These are phyloP conservation scores for Aspergillus sp. DNA, from an alignment of 2,329 filamentous ascomycete genomes.

Conservation along the genomic window DNA sequence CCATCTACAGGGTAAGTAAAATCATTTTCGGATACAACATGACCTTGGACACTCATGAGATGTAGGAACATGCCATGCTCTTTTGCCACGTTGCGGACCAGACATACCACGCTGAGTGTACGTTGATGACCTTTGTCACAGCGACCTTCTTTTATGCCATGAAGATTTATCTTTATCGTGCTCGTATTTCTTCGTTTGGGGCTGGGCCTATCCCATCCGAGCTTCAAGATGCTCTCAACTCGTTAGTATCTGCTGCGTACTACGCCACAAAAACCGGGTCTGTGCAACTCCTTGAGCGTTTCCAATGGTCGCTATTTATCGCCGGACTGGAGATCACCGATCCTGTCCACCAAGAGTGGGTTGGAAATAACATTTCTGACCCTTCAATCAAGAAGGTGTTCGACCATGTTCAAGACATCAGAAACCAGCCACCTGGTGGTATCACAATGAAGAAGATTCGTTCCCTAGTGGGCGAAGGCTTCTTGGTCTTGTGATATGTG, in stretches of 20 bases:
- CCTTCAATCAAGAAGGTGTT: constrained; percentile 5
- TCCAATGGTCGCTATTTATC: constrained; percentile 15
- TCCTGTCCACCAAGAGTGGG: constrained; percentile 11
- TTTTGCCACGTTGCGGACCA: not conserved
- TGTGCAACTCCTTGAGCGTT: constrained; percentile 13
- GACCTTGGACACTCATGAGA: not conserved
- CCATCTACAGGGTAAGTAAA: constrained; percentile 1
- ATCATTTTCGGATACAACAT: too few relatives aligned
- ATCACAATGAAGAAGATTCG: constrained; percentile 7
- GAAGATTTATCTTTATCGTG: constrained; percentile 9
- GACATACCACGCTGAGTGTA: not conserved
- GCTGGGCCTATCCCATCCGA: not conserved
- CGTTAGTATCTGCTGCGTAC: constrained; percentile 4
- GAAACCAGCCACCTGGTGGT: not conserved
- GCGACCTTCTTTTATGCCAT: constrained; percentile 10
- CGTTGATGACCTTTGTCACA: constrained; percentile 12
- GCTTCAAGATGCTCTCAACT: not conserved
- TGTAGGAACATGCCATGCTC: not conserved
- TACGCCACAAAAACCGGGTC: constrained; percentile 1
- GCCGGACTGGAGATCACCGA: constrained; percentile 8
- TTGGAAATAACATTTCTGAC: constrained; percentile 9
- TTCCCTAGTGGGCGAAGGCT: not conserved
- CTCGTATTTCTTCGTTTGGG: constrained; percentile 5
- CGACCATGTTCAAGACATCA: not conserved
- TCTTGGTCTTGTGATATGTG: not conserved